Evolutionary conservation across 2,329 filamentous ascomycete species (phyloP), one percentile per base, ranked within the genome.

Genomic region (Phaeoacremonium minimum): DNA sequence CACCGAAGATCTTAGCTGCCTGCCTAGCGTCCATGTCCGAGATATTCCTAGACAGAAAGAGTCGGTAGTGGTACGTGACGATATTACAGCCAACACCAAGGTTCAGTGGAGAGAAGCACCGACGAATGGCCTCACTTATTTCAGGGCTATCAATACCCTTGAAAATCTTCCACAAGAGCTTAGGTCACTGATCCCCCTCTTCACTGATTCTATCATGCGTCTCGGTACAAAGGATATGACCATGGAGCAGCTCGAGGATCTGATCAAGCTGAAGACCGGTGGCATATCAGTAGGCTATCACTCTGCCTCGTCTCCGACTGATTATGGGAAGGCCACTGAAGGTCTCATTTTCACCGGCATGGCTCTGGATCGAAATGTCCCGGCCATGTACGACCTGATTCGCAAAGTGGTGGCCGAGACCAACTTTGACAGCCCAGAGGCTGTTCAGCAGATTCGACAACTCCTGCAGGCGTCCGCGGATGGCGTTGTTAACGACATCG

Each of bases 61-160:
- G 50, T 61, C 64, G 0, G 59, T 73, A 0, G 52, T 65, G 4
- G 51, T 82, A 28, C 75, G 76, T 37, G 86, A 91, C 44, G 78
- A 85, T n/a, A 65, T 68, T 9, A 57, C 85, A 8, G 74, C 77
- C 29, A 73, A 75, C 26, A 75, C 84, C 28, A 79, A 83, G 31
- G 78, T 93, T 4, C 87, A 96, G 51, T 96, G 90, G 89, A 83
- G 85, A 34, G 87, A 95, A 59, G 88, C 90, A 7, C 86, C 88
- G 3, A 98, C 93, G 0, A 98, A 98, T 51, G 93, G 93, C 0
- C 67, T 98, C 40, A 97, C 91, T 2, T 98, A 98, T 58, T 95
- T 98, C 68, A 83, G 90, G 41, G 89, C 88, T 4, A 77, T 97
- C 57, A 89, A 94, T 55, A 73, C 77, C 0, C 71, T 97, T 37